Conservation (phyloP, 1,284 basidiomycete species). For the Ceratobasidium sp. region DNA sequence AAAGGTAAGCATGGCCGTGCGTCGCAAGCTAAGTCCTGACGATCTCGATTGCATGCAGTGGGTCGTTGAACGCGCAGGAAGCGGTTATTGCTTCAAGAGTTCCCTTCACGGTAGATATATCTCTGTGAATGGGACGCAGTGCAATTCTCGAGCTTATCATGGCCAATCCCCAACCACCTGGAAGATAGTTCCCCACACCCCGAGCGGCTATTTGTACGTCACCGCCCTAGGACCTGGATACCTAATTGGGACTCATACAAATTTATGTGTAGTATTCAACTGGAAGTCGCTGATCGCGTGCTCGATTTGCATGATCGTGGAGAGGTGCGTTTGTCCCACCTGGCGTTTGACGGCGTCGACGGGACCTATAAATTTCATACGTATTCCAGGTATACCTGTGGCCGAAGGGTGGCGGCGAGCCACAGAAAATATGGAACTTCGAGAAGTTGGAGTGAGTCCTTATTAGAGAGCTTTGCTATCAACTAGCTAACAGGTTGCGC, state of each 20-base stretch:
- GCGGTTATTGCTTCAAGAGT: slow-evolving; percentile 19
- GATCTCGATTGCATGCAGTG: not conserved
- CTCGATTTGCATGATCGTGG: slow-evolving; percentile 17
- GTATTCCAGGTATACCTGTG: slow-evolving; percentile 5
- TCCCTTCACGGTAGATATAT: not conserved
- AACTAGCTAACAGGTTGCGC: too few relatives aligned
- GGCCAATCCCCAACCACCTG: slow-evolving; percentile 5
- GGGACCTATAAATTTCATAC: not conserved
- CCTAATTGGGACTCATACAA: not conserved
- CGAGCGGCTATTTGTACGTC: slow-evolving; percentile 1
- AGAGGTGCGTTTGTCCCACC: not conserved
- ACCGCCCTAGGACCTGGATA: too few relatives aligned
- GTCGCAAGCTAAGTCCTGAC: not conserved
- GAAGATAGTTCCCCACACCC: not conserved
- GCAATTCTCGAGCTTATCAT: not conserved
- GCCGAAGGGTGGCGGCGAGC: too few relatives aligned
- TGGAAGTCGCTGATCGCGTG: slow-evolving; percentile 6
- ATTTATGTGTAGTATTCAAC: not conserved
- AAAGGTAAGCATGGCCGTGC: not conserved
- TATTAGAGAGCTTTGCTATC: not conserved
- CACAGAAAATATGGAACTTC: slow-evolving; percentile 8
- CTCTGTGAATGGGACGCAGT: not conserved
- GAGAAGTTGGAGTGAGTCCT: slow-evolving; percentile 10
- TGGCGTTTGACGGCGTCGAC: not conserved
- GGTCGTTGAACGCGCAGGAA: slow-evolving; percentile 13